Conservation (phyloP, 345 rosid species). For the Pugionium cornutum region DNA sequence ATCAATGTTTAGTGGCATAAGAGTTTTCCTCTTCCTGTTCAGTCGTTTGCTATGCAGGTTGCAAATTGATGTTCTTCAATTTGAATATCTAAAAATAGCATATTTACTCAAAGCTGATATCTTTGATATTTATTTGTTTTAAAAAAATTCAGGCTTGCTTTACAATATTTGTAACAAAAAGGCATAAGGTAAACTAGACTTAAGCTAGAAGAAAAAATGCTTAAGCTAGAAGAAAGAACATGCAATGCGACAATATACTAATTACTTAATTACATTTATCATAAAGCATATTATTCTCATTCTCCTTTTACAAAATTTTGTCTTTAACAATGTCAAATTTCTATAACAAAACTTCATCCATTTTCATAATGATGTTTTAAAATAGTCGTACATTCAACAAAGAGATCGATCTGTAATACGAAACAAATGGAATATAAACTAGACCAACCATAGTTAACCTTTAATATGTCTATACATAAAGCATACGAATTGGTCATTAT, state of each 20-base stretch:
- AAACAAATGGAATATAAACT: conserved; percentile 2
- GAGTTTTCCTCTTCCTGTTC: not conserved
- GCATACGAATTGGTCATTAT: conserved; percentile 24
- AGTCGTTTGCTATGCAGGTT: not conserved
- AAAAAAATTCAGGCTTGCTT: not conserved
- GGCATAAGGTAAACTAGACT: conserved; percentile 2
- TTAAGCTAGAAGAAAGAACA: conserved; percentile 28
- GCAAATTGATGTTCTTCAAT: not conserved
- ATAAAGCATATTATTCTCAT: conserved; percentile 10
- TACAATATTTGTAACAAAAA: conserved; percentile 1
- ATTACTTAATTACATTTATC: not conserved
- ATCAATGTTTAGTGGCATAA: not conserved
- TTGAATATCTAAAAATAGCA: not conserved
- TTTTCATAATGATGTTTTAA: not conserved
- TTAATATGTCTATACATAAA: conserved; percentile 21
- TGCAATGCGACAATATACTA: conserved; percentile 13
- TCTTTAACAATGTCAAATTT: not conserved
- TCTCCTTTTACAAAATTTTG: conserved; percentile 6
- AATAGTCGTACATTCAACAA: not conserved
- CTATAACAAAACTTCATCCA: not conserved
- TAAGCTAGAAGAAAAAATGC: conserved; percentile 30
- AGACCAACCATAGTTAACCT: conserved; percentile 3
- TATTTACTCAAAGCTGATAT: not conserved
- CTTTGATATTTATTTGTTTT: not conserved
- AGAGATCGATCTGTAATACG: not conserved